Percentiles rank a stretch among this genome's conserved stretches.
These are phyloP conservation scores for Podosphaera aphanis DNA, from an alignment of 2,329 filamentous ascomycete genomes.

Conservation along the genomic window DNA sequence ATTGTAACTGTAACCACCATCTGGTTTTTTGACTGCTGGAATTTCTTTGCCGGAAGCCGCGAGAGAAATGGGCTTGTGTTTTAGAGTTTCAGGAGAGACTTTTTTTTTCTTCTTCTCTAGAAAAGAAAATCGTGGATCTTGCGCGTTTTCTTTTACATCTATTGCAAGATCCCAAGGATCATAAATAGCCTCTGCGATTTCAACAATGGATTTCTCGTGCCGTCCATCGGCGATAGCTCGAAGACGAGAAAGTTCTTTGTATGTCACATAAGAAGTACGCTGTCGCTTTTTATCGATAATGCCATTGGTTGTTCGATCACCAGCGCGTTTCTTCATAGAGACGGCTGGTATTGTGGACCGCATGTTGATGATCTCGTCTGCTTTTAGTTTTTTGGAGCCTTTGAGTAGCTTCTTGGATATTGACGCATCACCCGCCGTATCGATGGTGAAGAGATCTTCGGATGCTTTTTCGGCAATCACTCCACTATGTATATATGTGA, in stretches of 20 bases:
- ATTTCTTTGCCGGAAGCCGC: slow-evolving; percentile 60
- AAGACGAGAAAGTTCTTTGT: slow-evolving; percentile 62
- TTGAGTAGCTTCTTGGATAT: slow-evolving; percentile 39
- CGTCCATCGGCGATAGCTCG: slow-evolving; percentile 54
- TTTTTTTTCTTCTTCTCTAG: slow-evolving; percentile 40
- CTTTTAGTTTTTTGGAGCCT: slow-evolving; percentile 56
- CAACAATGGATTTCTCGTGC: slow-evolving; percentile 19
- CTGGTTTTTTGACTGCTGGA: slow-evolving; percentile 56
- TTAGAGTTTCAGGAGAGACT: slow-evolving; percentile 52
- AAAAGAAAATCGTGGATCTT: slow-evolving; percentile 36
- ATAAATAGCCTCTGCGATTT: slow-evolving; percentile 38
- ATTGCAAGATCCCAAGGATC: slow-evolving; percentile 53
- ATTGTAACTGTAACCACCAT: slow-evolving; percentile 78
- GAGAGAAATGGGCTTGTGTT: slow-evolving; percentile 56
- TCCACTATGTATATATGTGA: slow-evolving; percentile 31
- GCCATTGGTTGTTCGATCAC: slow-evolving; percentile 47
- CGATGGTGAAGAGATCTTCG: slow-evolving; percentile 64
- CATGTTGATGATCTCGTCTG: slow-evolving; percentile 72
- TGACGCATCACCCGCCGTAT: slow-evolving; percentile 45
- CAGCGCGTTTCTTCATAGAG: slow-evolving; percentile 51
- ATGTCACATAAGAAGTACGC: slow-evolving; percentile 56
- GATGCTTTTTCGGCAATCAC: slow-evolving; percentile 65
- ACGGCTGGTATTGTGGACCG: slow-evolving; percentile 67
- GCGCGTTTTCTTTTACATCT: slow-evolving; percentile 20
- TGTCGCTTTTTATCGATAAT: slow-evolving; percentile 49